Evolutionary conservation across 441 rosid genomes (phyloP).

Genomic region (Gossypium trilobum): DNA sequence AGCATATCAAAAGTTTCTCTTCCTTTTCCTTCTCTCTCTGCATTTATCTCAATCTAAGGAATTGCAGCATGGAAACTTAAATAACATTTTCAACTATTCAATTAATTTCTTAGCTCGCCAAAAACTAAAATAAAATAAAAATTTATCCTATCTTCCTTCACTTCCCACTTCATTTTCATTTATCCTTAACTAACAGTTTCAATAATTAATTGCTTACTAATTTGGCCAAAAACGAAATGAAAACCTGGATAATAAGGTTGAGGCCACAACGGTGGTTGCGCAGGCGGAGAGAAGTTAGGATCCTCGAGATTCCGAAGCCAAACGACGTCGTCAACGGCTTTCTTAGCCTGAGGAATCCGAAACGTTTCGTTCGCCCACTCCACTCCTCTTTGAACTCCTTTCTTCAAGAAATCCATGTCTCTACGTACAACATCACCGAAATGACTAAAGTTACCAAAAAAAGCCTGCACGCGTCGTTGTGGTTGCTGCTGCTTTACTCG

Average conservation of each 20-base stretch:
- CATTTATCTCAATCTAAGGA: background rate
- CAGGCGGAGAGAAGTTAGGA: slow-evolving; percentile 28
- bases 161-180: background rate
- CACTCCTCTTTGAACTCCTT: slow-evolving; percentile 44
- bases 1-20: background rate
- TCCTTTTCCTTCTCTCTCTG: background rate
- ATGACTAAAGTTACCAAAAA: slow-evolving; percentile 47
- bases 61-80: background rate
- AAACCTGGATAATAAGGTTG: slow-evolving; percentile 70
- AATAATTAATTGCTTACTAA: background rate
- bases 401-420: slow-evolving; percentile 57
- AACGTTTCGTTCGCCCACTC: slow-evolving; percentile 62
- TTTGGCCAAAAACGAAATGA: background rate
- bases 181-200: background rate
- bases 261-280: slow-evolving; percentile 49
- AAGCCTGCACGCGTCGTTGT: slow-evolving; percentile 20
- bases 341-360: slow-evolving; percentile 50
- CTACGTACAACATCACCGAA: slow-evolving; percentile 49
- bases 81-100: background rate
- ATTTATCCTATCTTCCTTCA: background rate
- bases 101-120: background rate
- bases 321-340: slow-evolving; percentile 45
- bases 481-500: slow-evolving; percentile 15
- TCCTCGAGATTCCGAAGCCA: slow-evolving; percentile 81
- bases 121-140: background rate